Base-by-base conservation (phyloP, 2,329 filamentous ascomycete genomes). In the Ascochyta rabiei region DNA sequence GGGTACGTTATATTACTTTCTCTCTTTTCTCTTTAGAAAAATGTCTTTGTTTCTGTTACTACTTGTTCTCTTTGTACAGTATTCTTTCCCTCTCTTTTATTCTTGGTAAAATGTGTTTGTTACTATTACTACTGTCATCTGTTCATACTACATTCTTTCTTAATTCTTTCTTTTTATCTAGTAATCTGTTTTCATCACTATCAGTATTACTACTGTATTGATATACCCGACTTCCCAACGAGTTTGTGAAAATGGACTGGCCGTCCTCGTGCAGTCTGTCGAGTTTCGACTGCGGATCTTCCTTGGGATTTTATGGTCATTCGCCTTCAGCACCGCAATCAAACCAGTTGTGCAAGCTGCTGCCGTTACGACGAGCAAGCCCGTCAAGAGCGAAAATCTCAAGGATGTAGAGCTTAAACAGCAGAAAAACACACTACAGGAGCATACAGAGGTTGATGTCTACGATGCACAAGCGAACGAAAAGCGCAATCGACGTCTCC, bases 401-500 rank as follows among this genome's bases (percentile, higher is more conserved):
- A 44, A 53, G 16, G 26, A 48, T 15, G 24, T 44, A 6, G 44
- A 48, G 13, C 34, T 53, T 2, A 39, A 53, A 18, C 23, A 24
- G 3, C 44, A 44, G 2, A 39, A 53, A 24, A 31, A 53, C 1
- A 23, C 33, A 6, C 7, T 40, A 8, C 51, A 33, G 6, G 34
- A 43, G 8, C 33, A 38, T 12, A 44, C 31, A 18, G 24, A 47
- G n/a, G 48, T 53, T 4, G 51, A 48, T 15, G 40, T 53, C 10
- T 39, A 48, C n/a, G 51, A 53, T 26, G 19, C 16, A 9, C 10
- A 9, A 19, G 39, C 48, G 39, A 53, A 53, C 24, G 44, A 35
- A 12, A 39, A 9, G 4, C 26, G 48, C 3, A 53, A 53, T n/a
- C 44, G 33, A 28, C 18, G 51, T 21, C 33, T 53, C 9, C 87